Conservation (phyloP, 805 yeast genomes). For the Ogataea henricii region DNA sequence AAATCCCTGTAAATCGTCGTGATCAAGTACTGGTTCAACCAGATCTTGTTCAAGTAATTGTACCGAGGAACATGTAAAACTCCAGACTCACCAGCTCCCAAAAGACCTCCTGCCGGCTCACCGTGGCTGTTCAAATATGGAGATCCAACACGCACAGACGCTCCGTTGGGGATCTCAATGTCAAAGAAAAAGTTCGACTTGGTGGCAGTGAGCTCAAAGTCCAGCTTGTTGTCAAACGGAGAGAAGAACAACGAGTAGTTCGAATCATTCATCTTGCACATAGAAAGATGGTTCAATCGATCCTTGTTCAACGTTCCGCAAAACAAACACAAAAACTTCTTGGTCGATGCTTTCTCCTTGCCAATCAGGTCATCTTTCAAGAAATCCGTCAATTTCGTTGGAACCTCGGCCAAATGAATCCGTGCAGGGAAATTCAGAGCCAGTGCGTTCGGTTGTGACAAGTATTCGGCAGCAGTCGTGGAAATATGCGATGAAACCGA, state of each 20-base stretch:
- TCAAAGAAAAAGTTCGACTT: conserved; percentile 32
- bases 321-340: conserved; percentile 25
- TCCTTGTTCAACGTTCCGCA: conserved; percentile 28
- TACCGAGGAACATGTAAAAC: conserved; percentile 55
- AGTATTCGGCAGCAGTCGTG: conserved; percentile 9
- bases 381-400: conserved; percentile 44
- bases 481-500: conserved; percentile 22
- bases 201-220: conserved; percentile 22
- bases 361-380: conserved; percentile 47
- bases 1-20: conserved; percentile 20
- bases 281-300: conserved; percentile 18
- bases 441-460: conserved; percentile 35
- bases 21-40: conserved; percentile 51
- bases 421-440: conserved; percentile 31
- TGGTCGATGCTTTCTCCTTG: conserved; percentile 23
- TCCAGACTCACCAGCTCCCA: conserved; percentile 57
- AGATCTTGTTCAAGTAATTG: conserved; percentile 54
- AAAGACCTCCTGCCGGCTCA: conserved; percentile 60
- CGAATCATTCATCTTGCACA: conserved; percentile 26
- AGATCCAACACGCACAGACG: conserved; percentile 43
- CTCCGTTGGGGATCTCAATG: conserved; percentile 27
- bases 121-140: conserved; percentile 79
- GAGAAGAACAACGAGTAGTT: conserved; percentile 27
- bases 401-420: conserved; percentile 27
- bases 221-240: conserved; percentile 29